These are phyloP conservation scores for Huntiella savannae DNA, from an alignment of 2,329 filamentous ascomycete species.

Conservation along the genomic window DNA sequence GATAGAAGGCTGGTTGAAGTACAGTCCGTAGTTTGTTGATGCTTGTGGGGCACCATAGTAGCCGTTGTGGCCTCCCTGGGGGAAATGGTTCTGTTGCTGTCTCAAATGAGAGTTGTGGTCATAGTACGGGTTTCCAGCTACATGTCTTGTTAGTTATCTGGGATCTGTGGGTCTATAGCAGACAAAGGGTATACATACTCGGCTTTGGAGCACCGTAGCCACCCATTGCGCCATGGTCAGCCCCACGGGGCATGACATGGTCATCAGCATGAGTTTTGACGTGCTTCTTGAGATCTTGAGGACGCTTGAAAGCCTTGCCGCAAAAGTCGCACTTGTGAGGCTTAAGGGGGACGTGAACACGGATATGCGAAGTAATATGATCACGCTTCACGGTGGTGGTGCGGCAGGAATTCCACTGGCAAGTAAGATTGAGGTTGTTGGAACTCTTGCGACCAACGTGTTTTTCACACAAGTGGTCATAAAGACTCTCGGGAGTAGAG, in stretches of 20 bases:
- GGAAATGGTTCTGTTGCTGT: conserved; percentile 35
- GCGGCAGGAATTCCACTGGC: conserved; percentile 89
- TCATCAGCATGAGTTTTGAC: conserved; percentile 98
- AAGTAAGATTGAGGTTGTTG: conserved; percentile 94
- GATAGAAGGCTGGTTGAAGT: conserved; percentile 51
- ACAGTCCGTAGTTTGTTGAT: conserved; percentile 49
- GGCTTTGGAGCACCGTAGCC: conserved; percentile 35
- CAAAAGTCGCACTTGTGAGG: conserved; percentile 99
- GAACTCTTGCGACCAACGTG: conserved; percentile 98
- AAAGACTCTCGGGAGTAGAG: conserved; percentile 35
- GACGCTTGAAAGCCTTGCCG: conserved; percentile 96
- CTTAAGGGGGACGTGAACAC: conserved; percentile 95
- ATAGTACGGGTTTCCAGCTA: conserved; percentile 36
- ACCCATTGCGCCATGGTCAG: conserved; percentile 31
- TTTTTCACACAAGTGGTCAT: conserved; percentile 95
- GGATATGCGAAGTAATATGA: conserved; percentile 97
- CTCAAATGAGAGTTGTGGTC: conserved; percentile 47
- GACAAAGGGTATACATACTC: conserved; percentile 24
- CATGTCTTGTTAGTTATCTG: conserved; percentile 7
- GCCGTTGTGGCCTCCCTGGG: conserved; percentile 31
- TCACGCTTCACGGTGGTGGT: conserved; percentile 97
- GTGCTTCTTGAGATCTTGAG: conserved; percentile 97
- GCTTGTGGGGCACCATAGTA: conserved; percentile 40
- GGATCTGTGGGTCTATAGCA: conserved; percentile 18
- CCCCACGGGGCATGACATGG: conserved; percentile 47